Base-by-base conservation (phyloP, 1,284 basidiomycete genomes). In the Ganoderma leucocontextum region DNA sequence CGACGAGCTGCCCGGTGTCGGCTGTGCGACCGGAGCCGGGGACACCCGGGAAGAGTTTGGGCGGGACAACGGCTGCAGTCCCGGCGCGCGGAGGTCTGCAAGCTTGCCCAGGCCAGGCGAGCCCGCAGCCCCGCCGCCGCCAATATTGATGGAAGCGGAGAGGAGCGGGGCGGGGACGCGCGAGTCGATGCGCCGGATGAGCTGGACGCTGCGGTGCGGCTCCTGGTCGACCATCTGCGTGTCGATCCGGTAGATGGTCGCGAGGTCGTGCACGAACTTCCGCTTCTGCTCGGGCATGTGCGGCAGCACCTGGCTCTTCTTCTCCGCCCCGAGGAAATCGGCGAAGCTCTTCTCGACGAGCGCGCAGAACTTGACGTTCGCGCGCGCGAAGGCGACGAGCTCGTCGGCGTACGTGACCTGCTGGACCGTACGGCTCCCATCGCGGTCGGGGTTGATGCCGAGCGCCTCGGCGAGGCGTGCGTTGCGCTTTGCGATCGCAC, bases 391-490 rank as follows among this genome's bases (percentile, higher is more conserved):
- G 1, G 77, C 78, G 1, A 87, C 77, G 38, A 96, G 74, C 53
- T 94, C 92, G 2, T 89, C 84, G 36, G 80, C 79, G 78, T 93
- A 96, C 3, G 82, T 85, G 15, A 86, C 85, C 42, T 81, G 82
- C 65, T 78, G 79, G 38, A 81, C 82, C 64, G 77, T 10, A 41
- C 79, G 66, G 57, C 64, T 60, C 41, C 65, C 62, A 66, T 80
- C 69, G 67, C 79, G 82, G 71, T 71, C 79, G 35, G 84, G 75
- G 62, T 79, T 89, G 75, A 98, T 96, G 0, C 95, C 95, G 7
- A 98, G 81, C 0, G 96, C 96, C 57, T 96, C 94, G 1, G 96
- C 96, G 9, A 98, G 81, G 39, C 89, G 83, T 0, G 91, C 93
- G 74, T 97, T 97, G 10, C 96, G 87, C 78, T 96, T 94, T 59